These are phyloP conservation scores for Aurifilum marmelostoma DNA, from an alignment of 2,329 filamentous ascomycete species.

Conservation along the genomic window DNA sequence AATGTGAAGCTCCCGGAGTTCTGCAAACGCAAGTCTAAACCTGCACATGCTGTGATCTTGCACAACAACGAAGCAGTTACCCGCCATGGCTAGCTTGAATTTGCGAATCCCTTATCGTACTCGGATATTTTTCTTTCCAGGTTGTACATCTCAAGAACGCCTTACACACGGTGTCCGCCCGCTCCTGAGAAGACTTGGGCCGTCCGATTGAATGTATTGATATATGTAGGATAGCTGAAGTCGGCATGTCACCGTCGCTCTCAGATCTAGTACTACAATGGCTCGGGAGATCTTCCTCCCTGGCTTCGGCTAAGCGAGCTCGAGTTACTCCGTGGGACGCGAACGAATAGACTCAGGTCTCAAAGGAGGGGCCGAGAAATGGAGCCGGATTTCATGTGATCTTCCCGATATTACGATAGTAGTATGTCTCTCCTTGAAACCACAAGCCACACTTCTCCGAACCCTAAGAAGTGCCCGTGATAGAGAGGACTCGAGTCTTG, in stretches of 20 bases:
- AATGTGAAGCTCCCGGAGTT: background rate
- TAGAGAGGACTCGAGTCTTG: background rate
- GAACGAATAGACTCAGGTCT: background rate
- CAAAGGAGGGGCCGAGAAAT: background rate
- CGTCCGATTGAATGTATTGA: background rate
- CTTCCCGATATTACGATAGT: background rate
- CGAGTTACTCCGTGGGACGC: constrained; percentile 3
- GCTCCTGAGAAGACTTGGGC: background rate
- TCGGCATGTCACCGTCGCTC: constrained; percentile 2
- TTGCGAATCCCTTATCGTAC: constrained; percentile 17
- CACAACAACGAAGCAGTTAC: constrained; percentile 18
- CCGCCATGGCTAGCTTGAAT: constrained; percentile 8
- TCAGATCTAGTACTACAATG: constrained; percentile 6
- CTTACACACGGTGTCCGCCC: constrained; percentile 12
- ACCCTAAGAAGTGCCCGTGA: background rate
- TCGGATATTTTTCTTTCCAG: background rate
- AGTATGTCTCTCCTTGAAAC: constrained; percentile 13
- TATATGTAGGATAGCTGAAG: background rate
- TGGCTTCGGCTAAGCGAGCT: constrained; percentile 19
- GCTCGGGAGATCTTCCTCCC: constrained; percentile 6
- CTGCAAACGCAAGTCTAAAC: background rate
- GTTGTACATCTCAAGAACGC: constrained; percentile 23
- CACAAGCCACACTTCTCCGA: background rate
- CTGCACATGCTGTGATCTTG: constrained; percentile 21
- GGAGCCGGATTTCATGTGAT: background rate